Percentiles rank a stretch among this genome's conserved stretches.
Evolutionary conservation across 768 basidiomycete genomes (phyloP).

Genomic region (Antrodiella citrinella): DNA sequence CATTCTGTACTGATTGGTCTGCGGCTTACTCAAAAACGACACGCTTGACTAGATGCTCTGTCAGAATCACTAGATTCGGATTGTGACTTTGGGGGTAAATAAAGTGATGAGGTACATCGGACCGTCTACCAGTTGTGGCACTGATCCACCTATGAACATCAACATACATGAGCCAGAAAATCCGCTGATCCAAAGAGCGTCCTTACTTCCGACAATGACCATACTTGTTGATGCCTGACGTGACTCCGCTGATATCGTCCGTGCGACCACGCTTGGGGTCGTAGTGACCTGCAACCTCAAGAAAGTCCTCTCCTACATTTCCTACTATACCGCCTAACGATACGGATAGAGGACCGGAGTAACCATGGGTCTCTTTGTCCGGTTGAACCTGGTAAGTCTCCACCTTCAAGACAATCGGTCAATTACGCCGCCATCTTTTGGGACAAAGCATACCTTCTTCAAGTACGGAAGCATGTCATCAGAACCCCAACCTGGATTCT

Average conservation of each 20-base stretch:
- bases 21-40: conserved; percentile 29
- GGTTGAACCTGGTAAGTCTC: conserved; percentile 28
- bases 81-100: conserved; percentile 25
- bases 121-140: conserved; percentile 41
- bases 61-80: conserved; percentile 25
- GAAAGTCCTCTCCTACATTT: conserved; percentile 37
- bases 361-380: conserved; percentile 26
- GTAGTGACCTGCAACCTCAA: conserved; percentile 36
- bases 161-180: background rate
- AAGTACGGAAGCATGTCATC: conserved; percentile 44
- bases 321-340: conserved; percentile 33
- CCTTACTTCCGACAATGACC: no score
- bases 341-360: conserved; percentile 25
- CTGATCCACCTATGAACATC: conserved; percentile 34
- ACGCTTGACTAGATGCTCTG: conserved; percentile 27
- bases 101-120: conserved; percentile 40
- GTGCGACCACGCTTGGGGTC: conserved; percentile 38
- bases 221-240: no score
- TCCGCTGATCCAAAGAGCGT: no score
- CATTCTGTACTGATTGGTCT: no score
- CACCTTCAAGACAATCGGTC: conserved; percentile 5
- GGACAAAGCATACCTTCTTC: conserved; percentile 33
- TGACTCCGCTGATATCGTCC: conserved; percentile 42
- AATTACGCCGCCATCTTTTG: background rate
- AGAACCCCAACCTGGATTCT: conserved; percentile 52